Conservation (phyloP, 1,284 basidiomycete species). For the Ustilago crameri region DNA sequence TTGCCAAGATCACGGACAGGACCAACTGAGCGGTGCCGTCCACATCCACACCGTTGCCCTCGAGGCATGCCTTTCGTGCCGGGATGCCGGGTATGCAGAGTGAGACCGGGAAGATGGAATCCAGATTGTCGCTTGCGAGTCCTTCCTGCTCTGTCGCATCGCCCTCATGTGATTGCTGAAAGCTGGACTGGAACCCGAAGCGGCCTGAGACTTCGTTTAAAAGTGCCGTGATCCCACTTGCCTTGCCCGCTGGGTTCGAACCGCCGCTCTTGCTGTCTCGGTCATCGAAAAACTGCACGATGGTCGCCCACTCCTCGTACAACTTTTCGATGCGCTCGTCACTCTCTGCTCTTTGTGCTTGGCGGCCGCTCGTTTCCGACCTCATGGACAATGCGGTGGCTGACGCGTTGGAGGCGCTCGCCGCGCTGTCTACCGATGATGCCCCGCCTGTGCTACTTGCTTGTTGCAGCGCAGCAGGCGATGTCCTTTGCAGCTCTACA, state of each 20-base stretch:
- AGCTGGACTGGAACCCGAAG: conserved; percentile 48
- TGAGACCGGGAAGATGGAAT: conserved; percentile 46
- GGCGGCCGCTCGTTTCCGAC: conserved; percentile 18
- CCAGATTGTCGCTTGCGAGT: conserved; percentile 16
- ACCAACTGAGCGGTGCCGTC: conserved; percentile 84
- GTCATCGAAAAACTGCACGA: conserved; percentile 49
- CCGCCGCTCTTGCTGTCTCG: background rate
- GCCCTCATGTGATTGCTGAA: conserved; percentile 36
- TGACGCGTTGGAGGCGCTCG: conserved; percentile 38
- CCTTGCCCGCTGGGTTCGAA: conserved; percentile 3
- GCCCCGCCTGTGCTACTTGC: conserved; percentile 3
- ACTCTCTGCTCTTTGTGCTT: conserved; percentile 44
- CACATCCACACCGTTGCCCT: conserved; percentile 55
- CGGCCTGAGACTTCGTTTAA: conserved; percentile 23
- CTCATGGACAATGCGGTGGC: conserved; percentile 37
- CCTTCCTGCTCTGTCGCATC: conserved; percentile 9
- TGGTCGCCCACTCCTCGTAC: conserved; percentile 63
- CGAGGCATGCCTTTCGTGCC: conserved; percentile 18
- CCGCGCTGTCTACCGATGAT: conserved; percentile 27
- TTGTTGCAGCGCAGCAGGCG: conserved; percentile 10
- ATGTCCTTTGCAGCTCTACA: conserved; percentile 77
- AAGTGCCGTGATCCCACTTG: conserved; percentile 15
- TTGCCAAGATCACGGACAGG: conserved; percentile 85
- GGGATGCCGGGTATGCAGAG: conserved; percentile 58
- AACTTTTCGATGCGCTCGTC: conserved; percentile 65